A percentile compares a stretch with the other conserved stretches of the same genome.
phyloP scores from a whole-genome alignment of 768 basidiomycete genomes.

The Tephrocybe rancida region DNA sequence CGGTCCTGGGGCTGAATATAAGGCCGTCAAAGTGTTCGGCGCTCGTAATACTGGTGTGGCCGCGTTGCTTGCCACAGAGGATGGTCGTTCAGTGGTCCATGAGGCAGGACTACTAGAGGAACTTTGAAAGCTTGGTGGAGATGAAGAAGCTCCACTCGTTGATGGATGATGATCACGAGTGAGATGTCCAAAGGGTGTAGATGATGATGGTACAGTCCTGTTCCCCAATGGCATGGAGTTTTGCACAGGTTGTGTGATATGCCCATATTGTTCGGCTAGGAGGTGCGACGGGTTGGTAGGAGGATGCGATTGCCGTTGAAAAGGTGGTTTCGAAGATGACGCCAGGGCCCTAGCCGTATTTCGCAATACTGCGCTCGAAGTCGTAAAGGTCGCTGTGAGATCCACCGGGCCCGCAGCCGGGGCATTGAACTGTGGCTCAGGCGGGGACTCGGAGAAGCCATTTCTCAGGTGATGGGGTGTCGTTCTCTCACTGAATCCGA shows the following conservation, averaged over 20 bases:
- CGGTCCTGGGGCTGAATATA: background rate
- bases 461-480: conserved; percentile 21
- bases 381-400: background rate
- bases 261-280: background rate
- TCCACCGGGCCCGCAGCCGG: conserved; percentile 5
- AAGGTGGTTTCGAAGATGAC: background rate
- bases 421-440: conserved; percentile 12
- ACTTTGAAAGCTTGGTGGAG: background rate
- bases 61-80: background rate
- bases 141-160: background rate
- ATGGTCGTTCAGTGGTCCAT: background rate
- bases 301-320: background rate
- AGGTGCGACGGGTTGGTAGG: background rate
- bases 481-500: conserved; percentile 28
- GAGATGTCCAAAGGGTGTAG: too few relatives aligned
- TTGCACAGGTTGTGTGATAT: background rate
- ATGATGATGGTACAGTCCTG: too few relatives aligned
- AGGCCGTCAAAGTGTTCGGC: background rate
- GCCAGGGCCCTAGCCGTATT: background rate
- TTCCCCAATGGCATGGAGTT: too few relatives aligned
- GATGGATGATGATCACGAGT: background rate
- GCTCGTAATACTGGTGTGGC: background rate
- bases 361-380: conserved; percentile 9
- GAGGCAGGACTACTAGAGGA: background rate
- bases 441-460: conserved; percentile 4